Conservation (phyloP, 352 stramenopile genomes). For the Globisporangium iwayamae region DNA sequence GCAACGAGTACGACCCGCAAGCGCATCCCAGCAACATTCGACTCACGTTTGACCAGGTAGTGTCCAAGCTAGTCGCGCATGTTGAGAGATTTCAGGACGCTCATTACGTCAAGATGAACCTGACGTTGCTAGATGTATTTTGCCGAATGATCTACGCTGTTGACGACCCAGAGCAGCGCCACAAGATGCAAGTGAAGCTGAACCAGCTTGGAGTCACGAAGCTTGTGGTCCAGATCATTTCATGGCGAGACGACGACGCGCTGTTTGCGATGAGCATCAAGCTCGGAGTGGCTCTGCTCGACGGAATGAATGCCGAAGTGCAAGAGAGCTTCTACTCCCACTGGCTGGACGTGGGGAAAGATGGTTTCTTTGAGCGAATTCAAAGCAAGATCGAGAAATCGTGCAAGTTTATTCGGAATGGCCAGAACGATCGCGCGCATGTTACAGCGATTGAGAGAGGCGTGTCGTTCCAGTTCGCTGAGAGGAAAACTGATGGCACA, state of each 20-base stretch:
- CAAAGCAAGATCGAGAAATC: constrained; percentile 45
- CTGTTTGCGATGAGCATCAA: constrained; percentile 58
- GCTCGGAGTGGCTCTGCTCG: constrained; percentile 59
- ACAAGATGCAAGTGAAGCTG: constrained; percentile 67
- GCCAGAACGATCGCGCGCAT: constrained; percentile 22
- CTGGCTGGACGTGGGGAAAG: constrained; percentile 31
- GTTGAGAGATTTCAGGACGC: constrained; percentile 51
- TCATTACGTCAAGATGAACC: constrained; percentile 61
- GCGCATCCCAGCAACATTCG: constrained; percentile 35
- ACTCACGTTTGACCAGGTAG: constrained; percentile 66
- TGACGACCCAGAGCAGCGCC: constrained; percentile 39
- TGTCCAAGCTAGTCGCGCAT: constrained; percentile 56
- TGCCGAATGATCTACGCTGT: constrained; percentile 69
- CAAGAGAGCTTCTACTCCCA: constrained; percentile 63
- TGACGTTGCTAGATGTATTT: constrained; percentile 70
- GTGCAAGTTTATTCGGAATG: constrained; percentile 34
- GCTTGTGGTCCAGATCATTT: constrained; percentile 63
- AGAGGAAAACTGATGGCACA: not conserved
- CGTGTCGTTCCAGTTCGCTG: constrained; percentile 4
- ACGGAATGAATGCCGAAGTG: constrained; percentile 76
- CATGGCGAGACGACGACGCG: constrained; percentile 44
- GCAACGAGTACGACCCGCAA: constrained; percentile 44
- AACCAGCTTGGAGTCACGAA: constrained; percentile 57
- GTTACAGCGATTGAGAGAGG: constrained; percentile 1
- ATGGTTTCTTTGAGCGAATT: constrained; percentile 51